Evolutionary conservation across 1,284 basidiomycete species (phyloP), one percentile per base, ranked within the genome.

Genomic region (Calocybe gambosa): DNA sequence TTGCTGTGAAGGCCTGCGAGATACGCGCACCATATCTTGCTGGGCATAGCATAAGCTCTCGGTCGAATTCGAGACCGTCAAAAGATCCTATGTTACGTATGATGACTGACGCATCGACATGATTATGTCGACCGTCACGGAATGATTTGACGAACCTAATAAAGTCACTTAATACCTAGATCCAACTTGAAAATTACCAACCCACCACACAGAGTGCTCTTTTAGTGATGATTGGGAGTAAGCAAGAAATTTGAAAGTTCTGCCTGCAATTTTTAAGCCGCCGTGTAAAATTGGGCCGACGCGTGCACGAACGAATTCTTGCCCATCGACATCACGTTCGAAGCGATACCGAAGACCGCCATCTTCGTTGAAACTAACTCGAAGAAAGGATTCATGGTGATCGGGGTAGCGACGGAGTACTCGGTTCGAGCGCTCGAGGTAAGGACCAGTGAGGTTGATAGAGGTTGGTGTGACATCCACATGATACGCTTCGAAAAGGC

Each of bases 1-100:
- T 87, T 0, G 84, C 73, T 0, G 84, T 86, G 58, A 88, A 87
- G 0, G 81, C 82, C 57, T 83, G 82, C 2, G 82, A 81, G 23
- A 88, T 70, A 13, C 85, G 69, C 6, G 85, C 85, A 2, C 76
- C 84, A 60, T 82, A 86, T 37, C 82, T 71, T 20, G 84, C 83
- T 2, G 85, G 83, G 50, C 79, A 83, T 40, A 63, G 64, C n/a
- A 74, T 74, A 6, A 83, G 65, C 0, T 57, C 53, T 12, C 44
- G 56, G 52, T 80, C 77, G 41, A 69, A 76, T 3, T 45, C 18
- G 0, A 77, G 63, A 25, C 68, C 58, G 4, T 69, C 60, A 53
- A 85, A 84, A 19, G 62, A 67, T 1, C 83, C 83, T 1, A 86
- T 56, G 28, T 70, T 67, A 5, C 55, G 46, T 34, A 80, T 78